Percentiles rank a stretch among this genome's conserved stretches.
phyloP scores from a whole-genome alignment of 495 filamentous ascomycete genomes.

The Penicillium arizonense region DNA sequence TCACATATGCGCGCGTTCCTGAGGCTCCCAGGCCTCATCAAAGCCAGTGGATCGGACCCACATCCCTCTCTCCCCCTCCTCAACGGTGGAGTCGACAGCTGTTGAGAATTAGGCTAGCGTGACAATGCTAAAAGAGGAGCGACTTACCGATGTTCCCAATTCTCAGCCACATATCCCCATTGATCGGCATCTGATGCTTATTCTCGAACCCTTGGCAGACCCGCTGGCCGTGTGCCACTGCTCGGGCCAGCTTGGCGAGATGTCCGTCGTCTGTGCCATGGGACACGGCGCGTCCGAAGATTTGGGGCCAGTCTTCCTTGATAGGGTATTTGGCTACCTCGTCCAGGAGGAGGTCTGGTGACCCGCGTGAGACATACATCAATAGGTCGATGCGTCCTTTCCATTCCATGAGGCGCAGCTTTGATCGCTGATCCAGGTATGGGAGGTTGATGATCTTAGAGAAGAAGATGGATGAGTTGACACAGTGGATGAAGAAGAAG shows the following conservation, averaged over 20 bases:
- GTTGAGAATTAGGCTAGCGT: slow-evolving; percentile 1
- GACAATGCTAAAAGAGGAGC: slow-evolving; percentile 60
- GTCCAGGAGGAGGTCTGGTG: slow-evolving; percentile 52
- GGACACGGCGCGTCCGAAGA: slow-evolving; percentile 53
- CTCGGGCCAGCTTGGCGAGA: slow-evolving; percentile 67
- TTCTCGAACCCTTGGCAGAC: slow-evolving; percentile 45
- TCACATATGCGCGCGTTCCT: slow-evolving; percentile 24
- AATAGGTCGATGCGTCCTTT: slow-evolving; percentile 69
- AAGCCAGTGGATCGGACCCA: slow-evolving; percentile 39
- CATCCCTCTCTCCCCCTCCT: slow-evolving; percentile 12
- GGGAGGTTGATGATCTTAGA: slow-evolving; percentile 45
- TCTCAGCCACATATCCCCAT: slow-evolving; percentile 68
- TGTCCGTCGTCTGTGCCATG: slow-evolving; percentile 75
- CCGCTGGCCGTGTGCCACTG: slow-evolving; percentile 56
- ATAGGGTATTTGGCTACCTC: slow-evolving; percentile 53
- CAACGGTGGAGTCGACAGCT: slow-evolving; percentile 36
- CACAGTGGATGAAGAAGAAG: slow-evolving; percentile 76
- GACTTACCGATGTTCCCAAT: slow-evolving; percentile 60
- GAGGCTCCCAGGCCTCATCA: slow-evolving; percentile 34
- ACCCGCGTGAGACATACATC: slow-evolving; percentile 61
- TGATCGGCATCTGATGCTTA: slow-evolving; percentile 48
- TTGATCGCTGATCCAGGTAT: slow-evolving; percentile 36
- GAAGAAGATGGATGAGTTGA: slow-evolving; percentile 65
- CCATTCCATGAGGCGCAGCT: slow-evolving; percentile 70
- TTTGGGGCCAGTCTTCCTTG: slow-evolving; percentile 46